Evolutionary conservation across 805 yeast species (phyloP).

Genomic region (Cyberlindnera mrakii): DNA sequence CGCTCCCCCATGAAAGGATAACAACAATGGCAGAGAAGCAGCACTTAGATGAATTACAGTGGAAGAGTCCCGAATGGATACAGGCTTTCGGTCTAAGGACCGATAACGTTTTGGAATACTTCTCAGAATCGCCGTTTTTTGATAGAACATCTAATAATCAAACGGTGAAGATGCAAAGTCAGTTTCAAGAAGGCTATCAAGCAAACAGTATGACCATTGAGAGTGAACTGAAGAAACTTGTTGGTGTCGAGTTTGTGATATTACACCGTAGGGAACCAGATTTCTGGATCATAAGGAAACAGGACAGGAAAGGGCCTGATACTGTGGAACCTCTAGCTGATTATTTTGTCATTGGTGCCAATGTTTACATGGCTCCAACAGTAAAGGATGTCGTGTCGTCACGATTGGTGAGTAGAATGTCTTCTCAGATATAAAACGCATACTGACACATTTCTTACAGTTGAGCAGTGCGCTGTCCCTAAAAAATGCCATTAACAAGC

Average conservation of each 20-base stretch:
- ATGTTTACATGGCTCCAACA: slow-evolving; percentile 85
- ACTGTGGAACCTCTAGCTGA: slow-evolving; percentile 57
- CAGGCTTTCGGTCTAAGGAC: slow-evolving; percentile 82
- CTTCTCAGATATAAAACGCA: not conserved
- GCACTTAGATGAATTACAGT: slow-evolving; percentile 81
- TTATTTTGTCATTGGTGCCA: slow-evolving; percentile 86
- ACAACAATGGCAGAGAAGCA: slow-evolving; percentile 19
- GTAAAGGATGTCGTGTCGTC: slow-evolving; percentile 68
- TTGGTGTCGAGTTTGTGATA: slow-evolving; percentile 80
- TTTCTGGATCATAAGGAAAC: slow-evolving; percentile 87
- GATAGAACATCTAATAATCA: slow-evolving; percentile 93
- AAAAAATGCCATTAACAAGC: slow-evolving; percentile 38
- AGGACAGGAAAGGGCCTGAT: slow-evolving; percentile 50
- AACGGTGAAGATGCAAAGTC: slow-evolving; percentile 91
- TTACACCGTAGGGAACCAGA: slow-evolving; percentile 80
- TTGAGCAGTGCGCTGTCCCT: slow-evolving; percentile 27
- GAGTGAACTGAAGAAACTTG: slow-evolving; percentile 65
- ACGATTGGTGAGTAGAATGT: slow-evolving; percentile 45
- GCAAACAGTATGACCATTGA: slow-evolving; percentile 33
- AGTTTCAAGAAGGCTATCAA: slow-evolving; percentile 53
- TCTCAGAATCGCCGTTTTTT: slow-evolving; percentile 90
- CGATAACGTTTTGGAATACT: slow-evolving; percentile 88
- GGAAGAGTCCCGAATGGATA: slow-evolving; percentile 98
- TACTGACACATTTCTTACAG: not conserved
- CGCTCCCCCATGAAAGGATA: not conserved